These are phyloP conservation scores for Mrakia blollopis DNA, from an alignment of 768 basidiomycete genomes.

Conservation along the genomic window DNA sequence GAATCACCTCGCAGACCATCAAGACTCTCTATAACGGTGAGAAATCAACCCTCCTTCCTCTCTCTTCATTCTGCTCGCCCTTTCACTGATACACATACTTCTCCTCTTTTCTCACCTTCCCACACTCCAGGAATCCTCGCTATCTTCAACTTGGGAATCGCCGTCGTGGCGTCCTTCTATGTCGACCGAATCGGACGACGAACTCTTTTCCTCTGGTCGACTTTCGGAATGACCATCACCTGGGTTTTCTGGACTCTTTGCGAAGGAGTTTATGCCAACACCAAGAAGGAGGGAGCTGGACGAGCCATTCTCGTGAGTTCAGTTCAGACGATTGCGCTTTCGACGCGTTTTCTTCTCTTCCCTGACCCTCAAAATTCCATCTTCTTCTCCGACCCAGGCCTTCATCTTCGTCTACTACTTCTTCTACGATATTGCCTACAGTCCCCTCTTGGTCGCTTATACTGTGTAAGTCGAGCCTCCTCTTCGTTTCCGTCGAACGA, in stretches of 20 bases:
- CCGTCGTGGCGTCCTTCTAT: slow-evolving; percentile 56
- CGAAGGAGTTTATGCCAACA: slow-evolving; percentile 50
- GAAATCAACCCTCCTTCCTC: neutral
- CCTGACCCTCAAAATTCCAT: neutral
- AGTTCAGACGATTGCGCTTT: no score
- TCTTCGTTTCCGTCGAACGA: slow-evolving; percentile 60
- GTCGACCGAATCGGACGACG: slow-evolving; percentile 66
- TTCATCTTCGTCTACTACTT: neutral
- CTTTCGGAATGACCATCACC: slow-evolving; percentile 50
- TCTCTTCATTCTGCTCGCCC: neutral
- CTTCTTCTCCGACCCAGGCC: neutral
- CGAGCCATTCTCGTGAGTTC: slow-evolving; percentile 9
- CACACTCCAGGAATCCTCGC: slow-evolving; percentile 58
- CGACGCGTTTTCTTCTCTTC: neutral
- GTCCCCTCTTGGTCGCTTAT: slow-evolving; percentile 79
- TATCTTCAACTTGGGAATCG: slow-evolving; percentile 54
- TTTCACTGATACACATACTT: neutral
- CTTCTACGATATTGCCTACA: slow-evolving; percentile 54
- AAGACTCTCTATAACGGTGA: slow-evolving; percentile 44
- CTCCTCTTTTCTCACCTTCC: no score
- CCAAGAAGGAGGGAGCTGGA: neutral
- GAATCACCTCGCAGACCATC: slow-evolving; percentile 41
- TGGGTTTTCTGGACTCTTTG: slow-evolving; percentile 52
- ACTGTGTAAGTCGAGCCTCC: slow-evolving; percentile 51
- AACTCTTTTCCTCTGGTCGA: slow-evolving; percentile 64